These are phyloP conservation scores for Cruciata laevipes DNA, from an alignment of 257 asterid genomes.

Conservation along the genomic window DNA sequence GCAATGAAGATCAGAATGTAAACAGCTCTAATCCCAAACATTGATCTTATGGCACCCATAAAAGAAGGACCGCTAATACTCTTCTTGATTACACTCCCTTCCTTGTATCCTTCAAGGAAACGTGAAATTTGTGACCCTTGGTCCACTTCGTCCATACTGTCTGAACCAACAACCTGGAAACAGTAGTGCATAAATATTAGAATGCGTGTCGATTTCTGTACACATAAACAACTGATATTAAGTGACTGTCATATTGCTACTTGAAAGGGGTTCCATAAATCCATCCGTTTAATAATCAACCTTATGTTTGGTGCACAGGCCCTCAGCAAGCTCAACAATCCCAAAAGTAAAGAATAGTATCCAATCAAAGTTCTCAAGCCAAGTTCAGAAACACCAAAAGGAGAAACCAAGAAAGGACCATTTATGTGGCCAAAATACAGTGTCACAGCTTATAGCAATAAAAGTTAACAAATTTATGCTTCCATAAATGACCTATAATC, in stretches of 20 bases:
- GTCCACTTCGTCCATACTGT: neutral
- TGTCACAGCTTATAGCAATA: neutral
- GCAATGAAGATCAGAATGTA: slow-evolving; percentile 2
- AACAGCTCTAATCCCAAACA: slow-evolving; percentile 1
- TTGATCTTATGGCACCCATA: neutral
- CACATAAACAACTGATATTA: neutral
- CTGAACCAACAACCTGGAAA: slow-evolving; percentile 8
- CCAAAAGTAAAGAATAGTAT: neutral
- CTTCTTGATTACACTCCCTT: slow-evolving; percentile 9
- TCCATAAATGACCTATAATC: neutral
- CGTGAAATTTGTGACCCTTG: neutral
- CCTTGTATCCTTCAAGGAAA: slow-evolving; percentile 1
- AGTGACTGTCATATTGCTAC: neutral
- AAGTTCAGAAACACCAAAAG: neutral
- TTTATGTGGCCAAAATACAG: neutral
- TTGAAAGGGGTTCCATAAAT: neutral
- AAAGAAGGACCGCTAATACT: neutral
- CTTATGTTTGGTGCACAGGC: neutral
- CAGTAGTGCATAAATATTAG: neutral
- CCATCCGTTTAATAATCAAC: neutral
- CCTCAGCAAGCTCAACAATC: neutral
- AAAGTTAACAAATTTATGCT: neutral
- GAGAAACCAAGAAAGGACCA: neutral
- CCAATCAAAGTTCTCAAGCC: neutral
- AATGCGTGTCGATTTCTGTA: neutral